These are phyloP conservation scores for Nakazawaea ambrosiae DNA, from an alignment of 805 yeast genomes.

Conservation along the genomic window DNA sequence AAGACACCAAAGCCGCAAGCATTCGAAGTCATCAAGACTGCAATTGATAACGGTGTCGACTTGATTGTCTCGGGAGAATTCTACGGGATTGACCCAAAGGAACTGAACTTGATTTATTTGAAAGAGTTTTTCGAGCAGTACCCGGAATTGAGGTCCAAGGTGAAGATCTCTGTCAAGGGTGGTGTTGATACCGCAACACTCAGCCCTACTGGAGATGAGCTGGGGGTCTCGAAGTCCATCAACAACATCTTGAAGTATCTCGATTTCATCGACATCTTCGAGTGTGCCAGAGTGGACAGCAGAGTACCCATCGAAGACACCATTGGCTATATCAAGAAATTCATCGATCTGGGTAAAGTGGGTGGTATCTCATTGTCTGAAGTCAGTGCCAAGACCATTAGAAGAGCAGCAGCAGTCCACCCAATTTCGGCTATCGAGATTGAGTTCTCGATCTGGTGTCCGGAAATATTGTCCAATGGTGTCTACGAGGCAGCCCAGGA, in stretches of 20 bases:
- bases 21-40: slow-evolving; percentile 44
- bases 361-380: slow-evolving; percentile 74
- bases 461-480: slow-evolving; percentile 57
- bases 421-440: slow-evolving; percentile 68
- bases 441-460: slow-evolving; percentile 69
- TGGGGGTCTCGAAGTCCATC: slow-evolving; percentile 40
- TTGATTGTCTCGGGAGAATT: slow-evolving; percentile 75
- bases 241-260: slow-evolving; percentile 32
- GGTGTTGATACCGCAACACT: slow-evolving; percentile 32
- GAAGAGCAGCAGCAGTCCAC: slow-evolving; percentile 46
- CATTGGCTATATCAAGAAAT: slow-evolving; percentile 47
- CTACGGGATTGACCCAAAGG: slow-evolving; percentile 46
- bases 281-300: slow-evolving; percentile 65
- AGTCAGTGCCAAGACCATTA: slow-evolving; percentile 54
- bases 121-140: slow-evolving; percentile 48
- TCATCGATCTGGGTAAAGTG: slow-evolving; percentile 55
- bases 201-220: slow-evolving; percentile 44
- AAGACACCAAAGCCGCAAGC: slow-evolving; percentile 52
- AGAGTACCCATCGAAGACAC: slow-evolving; percentile 52
- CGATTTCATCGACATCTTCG: slow-evolving; percentile 48
- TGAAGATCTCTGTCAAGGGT: slow-evolving; percentile 65
- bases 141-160: slow-evolving; percentile 50
- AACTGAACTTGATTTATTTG: slow-evolving; percentile 49
- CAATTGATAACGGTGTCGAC: slow-evolving; percentile 39
- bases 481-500: slow-evolving; percentile 52